Percentiles rank a stretch among this genome's conserved stretches.
These are phyloP conservation scores for Pogostemon cablin DNA, from an alignment of 257 asterid genomes.

Conservation along the genomic window DNA sequence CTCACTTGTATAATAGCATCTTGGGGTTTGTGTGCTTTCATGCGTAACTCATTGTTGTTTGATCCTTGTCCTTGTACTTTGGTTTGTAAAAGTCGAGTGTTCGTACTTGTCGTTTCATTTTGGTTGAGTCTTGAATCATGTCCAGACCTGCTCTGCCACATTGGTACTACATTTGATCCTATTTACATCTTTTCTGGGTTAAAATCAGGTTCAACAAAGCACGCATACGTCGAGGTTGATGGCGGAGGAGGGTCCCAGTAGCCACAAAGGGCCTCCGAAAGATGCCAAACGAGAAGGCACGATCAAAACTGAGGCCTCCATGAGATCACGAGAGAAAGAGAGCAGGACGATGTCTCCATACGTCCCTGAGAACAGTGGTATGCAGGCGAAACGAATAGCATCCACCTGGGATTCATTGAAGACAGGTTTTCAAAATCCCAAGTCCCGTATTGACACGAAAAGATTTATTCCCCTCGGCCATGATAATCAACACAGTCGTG, in stretches of 20 bases:
- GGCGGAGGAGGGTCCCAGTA: slow-evolving; percentile 40
- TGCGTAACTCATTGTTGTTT: background rate
- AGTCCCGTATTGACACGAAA: slow-evolving; percentile 56
- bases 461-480: slow-evolving; percentile 57
- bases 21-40: background rate
- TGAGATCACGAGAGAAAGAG: slow-evolving; percentile 29
- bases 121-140: no score
- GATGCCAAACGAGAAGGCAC: background rate
- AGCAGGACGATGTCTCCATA: slow-evolving; percentile 21
- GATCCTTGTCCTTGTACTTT: background rate
- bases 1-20: background rate
- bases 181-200: slow-evolving; percentile 28
- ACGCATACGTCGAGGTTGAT: slow-evolving; percentile 39
- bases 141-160: background rate
- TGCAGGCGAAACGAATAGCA: slow-evolving; percentile 33
- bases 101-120: background rate
- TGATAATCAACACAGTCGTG: slow-evolving; percentile 36
- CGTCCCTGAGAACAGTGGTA: slow-evolving; percentile 27
- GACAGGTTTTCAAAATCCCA: slow-evolving; percentile 53
- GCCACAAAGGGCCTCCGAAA: slow-evolving; percentile 34
- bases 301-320: background rate
- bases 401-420: slow-evolving; percentile 72
- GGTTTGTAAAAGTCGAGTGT: background rate
- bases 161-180: background rate
- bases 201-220: slow-evolving; percentile 40